Percentiles rank a stretch among this genome's conserved stretches.
Conservation (phyloP, 1,284 basidiomycete genomes). For the Salmacisia buchloeana region DNA sequence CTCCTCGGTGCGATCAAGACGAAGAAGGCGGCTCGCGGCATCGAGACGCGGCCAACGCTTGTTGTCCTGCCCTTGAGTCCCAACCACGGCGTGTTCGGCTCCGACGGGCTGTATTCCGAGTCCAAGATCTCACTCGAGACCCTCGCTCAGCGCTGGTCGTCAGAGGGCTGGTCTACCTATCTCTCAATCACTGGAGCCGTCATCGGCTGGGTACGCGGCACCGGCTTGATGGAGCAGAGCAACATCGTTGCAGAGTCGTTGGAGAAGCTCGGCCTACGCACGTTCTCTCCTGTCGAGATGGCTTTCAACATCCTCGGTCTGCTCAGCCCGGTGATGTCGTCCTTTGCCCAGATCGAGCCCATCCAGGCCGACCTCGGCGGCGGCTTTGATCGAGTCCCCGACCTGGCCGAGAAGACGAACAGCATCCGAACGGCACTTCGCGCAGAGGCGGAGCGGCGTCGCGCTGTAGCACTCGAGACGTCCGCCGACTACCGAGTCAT, state of each 20-base stretch:
- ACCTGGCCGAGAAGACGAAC: slow-evolving; percentile 37
- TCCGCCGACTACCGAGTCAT: slow-evolving; percentile 87
- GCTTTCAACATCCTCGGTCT: slow-evolving; percentile 96
- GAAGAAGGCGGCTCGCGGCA: slow-evolving; percentile 92
- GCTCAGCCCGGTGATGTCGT: slow-evolving; percentile 98
- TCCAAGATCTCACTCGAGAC: slow-evolving; percentile 98
- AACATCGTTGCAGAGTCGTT: slow-evolving; percentile 92
- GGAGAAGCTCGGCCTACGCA: slow-evolving; percentile 87
- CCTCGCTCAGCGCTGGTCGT: slow-evolving; percentile 97
- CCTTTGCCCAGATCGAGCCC: slow-evolving; percentile 98
- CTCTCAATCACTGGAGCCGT: slow-evolving; percentile 95
- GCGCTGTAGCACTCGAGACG: slow-evolving; percentile 87
- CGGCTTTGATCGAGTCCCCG: slow-evolving; percentile 54
- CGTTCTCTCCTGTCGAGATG: slow-evolving; percentile 99
- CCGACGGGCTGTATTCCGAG: slow-evolving; percentile 95
- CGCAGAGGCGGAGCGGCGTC: slow-evolving; percentile 82
- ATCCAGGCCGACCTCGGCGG: slow-evolving; percentile 92
- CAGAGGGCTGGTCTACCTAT: slow-evolving; percentile 89
- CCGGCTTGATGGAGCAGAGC: slow-evolving; percentile 93
- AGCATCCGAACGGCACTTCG: slow-evolving; percentile 68
- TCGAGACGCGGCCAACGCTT: slow-evolving; percentile 95
- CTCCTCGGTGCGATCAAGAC: slow-evolving; percentile 93
- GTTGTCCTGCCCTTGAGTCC: slow-evolving; percentile 95
- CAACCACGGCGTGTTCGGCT: slow-evolving; percentile 95
- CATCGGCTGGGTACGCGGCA: slow-evolving; percentile 79